phyloP scores from a whole-genome alignment of 1,284 basidiomycete genomes.

The Ustilago esculenta region DNA sequence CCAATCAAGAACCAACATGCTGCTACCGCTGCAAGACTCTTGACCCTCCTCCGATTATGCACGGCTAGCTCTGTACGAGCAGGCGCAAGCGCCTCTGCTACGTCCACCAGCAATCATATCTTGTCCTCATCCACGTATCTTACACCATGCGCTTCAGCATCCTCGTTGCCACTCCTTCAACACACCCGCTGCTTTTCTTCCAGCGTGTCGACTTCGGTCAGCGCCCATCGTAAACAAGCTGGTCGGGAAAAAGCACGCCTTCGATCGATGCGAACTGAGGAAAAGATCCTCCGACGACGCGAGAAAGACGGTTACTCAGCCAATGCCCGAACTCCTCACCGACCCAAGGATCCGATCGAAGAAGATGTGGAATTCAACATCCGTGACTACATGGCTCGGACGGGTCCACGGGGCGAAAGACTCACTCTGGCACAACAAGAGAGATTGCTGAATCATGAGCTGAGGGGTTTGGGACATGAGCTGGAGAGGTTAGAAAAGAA shows the following conservation, averaged over 20 bases:
- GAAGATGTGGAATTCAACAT: constrained; percentile 28
- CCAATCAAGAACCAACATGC: constrained; percentile 7
- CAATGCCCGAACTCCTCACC: neutral
- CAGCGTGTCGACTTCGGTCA: constrained; percentile 2
- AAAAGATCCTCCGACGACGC: constrained; percentile 20
- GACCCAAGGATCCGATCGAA: constrained; percentile 16
- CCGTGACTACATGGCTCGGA: constrained; percentile 41
- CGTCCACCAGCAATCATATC: constrained; percentile 18
- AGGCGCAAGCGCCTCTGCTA: neutral
- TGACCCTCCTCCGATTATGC: constrained; percentile 6
- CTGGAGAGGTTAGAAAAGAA: constrained; percentile 48
- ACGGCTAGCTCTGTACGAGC: neutral
- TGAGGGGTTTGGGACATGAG: constrained; percentile 41
- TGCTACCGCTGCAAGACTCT: constrained; percentile 2
- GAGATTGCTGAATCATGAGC: constrained; percentile 47
- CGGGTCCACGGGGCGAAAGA: constrained; percentile 35
- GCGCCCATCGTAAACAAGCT: constrained; percentile 41
- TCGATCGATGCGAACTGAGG: constrained; percentile 15
- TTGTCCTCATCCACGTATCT: neutral
- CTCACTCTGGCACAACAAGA: constrained; percentile 39
- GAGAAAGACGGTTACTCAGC: constrained; percentile 24
- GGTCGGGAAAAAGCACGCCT: constrained; percentile 39
- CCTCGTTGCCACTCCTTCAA: no score
- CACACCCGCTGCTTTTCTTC: constrained; percentile 12
- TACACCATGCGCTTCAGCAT: neutral